Base-by-base conservation (phyloP, 1,284 basidiomycete species). In the Trichosporon inkin region DNA sequence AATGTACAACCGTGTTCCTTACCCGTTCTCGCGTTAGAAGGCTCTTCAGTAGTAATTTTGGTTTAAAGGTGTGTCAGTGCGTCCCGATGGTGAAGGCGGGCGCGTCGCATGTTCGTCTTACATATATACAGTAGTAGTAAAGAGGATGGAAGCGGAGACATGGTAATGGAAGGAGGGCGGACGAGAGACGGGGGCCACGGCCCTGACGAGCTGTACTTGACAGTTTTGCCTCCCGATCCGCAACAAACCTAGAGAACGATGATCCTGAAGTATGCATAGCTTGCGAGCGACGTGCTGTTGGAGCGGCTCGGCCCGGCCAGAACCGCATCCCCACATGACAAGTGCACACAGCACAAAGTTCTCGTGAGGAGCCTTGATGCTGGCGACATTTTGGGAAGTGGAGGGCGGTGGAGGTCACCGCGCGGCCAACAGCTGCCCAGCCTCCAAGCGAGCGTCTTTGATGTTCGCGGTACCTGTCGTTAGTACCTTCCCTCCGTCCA, bases 341-440 rank as follows among this genome's bases (percentile, higher is more conserved):
- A 38, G 36, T 14, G 36, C 36, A n/a, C n/a, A n/a, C n/a, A n/a
- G n/a, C n/a, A n/a, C n/a, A n/a, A n/a, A n/a, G n/a, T n/a, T n/a
- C n/a, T n/a, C n/a, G n/a, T n/a, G n/a, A n/a, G n/a, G n/a, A n/a
- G n/a, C n/a, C n/a, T n/a, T n/a, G n/a, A 19, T 32, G 24, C 24
- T n/a, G 24, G 44, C 22, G 44, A 49, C 44, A 49, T 49, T 49
- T 49, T 32, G 16, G 22, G 19, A 44, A 44, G 40, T 44, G 40
- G 40, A 44, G 40, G 40, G 40, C 20, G 24, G 44, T 49, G 44
- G 44, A 49, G 44, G 44, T 28, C 38, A 38, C n/a, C 44, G 24
- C 28, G 22, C 28, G 22, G 41, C 10, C 28, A 24, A 22, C 44
- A 49, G 8, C 28, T 32, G 28, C 28, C 28, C 28, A 8, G 28